Conservation (phyloP, 2,329 filamentous ascomycete species). For the Hymenoscyphus fructigenus region DNA sequence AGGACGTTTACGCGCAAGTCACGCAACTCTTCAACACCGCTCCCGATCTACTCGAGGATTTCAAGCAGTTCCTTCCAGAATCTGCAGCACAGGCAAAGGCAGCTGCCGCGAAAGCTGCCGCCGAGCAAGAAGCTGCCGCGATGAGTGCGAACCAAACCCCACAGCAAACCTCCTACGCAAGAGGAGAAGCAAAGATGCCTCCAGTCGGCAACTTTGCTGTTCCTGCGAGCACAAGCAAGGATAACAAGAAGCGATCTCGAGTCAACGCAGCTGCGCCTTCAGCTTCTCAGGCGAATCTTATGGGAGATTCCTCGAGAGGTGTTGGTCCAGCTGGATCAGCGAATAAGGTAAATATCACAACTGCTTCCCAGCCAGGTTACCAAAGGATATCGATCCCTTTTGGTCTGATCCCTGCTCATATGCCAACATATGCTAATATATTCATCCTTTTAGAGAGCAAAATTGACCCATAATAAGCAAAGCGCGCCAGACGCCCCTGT, state of each 20-base stretch:
- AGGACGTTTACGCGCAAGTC: slow-evolving; percentile 96
- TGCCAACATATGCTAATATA: slow-evolving; percentile 12
- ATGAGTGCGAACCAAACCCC: slow-evolving; percentile 48
- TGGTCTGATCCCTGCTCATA: neutral
- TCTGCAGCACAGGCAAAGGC: slow-evolving; percentile 70
- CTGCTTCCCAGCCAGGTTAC: neutral
- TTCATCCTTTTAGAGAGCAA: slow-evolving; percentile 54
- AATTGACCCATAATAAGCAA: slow-evolving; percentile 65
- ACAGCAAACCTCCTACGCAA: slow-evolving; percentile 47
- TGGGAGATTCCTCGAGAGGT: slow-evolving; percentile 33
- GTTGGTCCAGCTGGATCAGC: slow-evolving; percentile 36
- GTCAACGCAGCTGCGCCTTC: slow-evolving; percentile 43
- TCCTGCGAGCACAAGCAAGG: slow-evolving; percentile 76
- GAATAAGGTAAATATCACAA: slow-evolving; percentile 49
- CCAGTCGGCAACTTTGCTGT: slow-evolving; percentile 94
- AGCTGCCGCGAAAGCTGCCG: slow-evolving; percentile 55
- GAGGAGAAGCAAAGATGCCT: slow-evolving; percentile 70
- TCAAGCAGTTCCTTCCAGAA: slow-evolving; percentile 97
- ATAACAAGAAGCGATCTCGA: slow-evolving; percentile 78
- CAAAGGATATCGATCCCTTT: neutral
- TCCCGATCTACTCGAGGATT: slow-evolving; percentile 93
- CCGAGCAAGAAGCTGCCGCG: slow-evolving; percentile 57
- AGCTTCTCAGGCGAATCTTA: slow-evolving; percentile 29
- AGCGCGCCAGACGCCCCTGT: slow-evolving; percentile 30
- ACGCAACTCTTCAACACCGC: slow-evolving; percentile 91